These are phyloP conservation scores for Colletotrichum noveboracense DNA, from an alignment of 2,329 filamentous ascomycete species.

Conservation along the genomic window DNA sequence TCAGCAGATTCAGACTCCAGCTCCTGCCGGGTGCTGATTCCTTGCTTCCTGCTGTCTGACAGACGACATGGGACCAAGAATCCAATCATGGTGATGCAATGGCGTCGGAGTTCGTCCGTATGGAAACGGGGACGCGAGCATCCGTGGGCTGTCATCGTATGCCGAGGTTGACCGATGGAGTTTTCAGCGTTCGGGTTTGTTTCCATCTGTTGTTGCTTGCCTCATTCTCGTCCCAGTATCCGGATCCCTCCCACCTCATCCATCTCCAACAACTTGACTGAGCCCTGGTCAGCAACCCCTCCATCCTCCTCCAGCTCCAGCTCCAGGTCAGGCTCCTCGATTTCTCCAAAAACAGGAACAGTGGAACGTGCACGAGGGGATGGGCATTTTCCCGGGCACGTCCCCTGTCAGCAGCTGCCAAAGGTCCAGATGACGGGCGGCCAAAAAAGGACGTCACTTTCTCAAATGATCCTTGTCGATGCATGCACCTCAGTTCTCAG, in stretches of 20 bases:
- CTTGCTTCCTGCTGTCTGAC: neutral
- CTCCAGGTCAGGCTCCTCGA: neutral
- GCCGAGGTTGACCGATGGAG: neutral
- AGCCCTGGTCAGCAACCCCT: neutral
- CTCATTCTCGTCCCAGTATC: neutral
- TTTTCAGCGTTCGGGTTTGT: neutral
- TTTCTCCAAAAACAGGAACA: neutral
- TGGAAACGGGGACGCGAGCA: neutral
- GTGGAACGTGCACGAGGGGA: neutral
- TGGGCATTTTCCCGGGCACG: neutral
- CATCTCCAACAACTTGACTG: neutral
- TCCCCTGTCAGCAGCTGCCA: slow-evolving; percentile 16
- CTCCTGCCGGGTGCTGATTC: neutral
- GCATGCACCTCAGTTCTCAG: neutral
- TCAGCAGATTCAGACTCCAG: neutral
- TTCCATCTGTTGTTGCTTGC: neutral
- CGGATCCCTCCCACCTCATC: neutral
- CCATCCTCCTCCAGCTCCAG: neutral
- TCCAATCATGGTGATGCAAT: neutral
- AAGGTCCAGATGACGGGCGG: slow-evolving; percentile 7
- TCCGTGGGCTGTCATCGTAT: neutral
- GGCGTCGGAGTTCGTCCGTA: neutral
- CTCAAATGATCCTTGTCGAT: neutral
- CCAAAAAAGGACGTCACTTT: slow-evolving; percentile 13
- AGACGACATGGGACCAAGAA: neutral